Conservation (phyloP, 1,139 yeast genomes). For the Protomyces pachydermus region DNA sequence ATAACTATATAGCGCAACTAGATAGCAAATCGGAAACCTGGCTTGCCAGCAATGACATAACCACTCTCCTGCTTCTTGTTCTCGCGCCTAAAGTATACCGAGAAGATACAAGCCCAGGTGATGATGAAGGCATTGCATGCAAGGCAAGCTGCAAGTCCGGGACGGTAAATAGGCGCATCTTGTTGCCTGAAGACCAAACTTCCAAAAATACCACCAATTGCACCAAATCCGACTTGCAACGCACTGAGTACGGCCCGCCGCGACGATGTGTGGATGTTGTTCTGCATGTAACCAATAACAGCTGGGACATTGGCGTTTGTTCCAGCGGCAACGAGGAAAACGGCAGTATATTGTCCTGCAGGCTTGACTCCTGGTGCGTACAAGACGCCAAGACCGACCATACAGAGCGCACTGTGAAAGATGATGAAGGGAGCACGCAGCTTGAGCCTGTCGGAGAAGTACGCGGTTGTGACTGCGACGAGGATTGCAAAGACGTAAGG, state of each 20-base stretch:
- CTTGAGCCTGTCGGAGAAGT: not conserved
- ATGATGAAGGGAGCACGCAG: slow-evolving; percentile 9
- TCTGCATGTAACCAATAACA: slow-evolving; percentile 51
- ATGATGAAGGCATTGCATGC: slow-evolving; percentile 1
- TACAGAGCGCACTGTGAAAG: not conserved
- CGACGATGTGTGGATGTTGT: slow-evolving; percentile 4
- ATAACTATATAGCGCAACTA: not conserved
- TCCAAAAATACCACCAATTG: slow-evolving; percentile 9
- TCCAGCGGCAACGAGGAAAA: slow-evolving; percentile 47
- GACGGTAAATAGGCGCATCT: slow-evolving; percentile 4
- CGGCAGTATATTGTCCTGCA: not conserved
- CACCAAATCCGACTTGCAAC: slow-evolving; percentile 7
- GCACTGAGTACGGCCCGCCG: not conserved
- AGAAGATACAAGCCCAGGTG: not conserved
- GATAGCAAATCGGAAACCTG: not conserved
- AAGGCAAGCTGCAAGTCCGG: slow-evolving; percentile 2
- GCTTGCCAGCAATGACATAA: not conserved
- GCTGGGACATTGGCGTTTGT: slow-evolving; percentile 54
- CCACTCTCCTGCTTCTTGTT: slow-evolving; percentile 1
- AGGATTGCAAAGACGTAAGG: slow-evolving; percentile 31
- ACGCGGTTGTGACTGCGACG: not conserved
- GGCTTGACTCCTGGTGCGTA: not conserved
- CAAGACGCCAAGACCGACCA: not conserved
- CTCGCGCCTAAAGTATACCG: not conserved
- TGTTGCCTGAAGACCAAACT: slow-evolving; percentile 1